These are phyloP conservation scores for Cymbopogon flexuosus DNA, from an alignment of 202 grass and related monocot genomes.

Conservation along the genomic window DNA sequence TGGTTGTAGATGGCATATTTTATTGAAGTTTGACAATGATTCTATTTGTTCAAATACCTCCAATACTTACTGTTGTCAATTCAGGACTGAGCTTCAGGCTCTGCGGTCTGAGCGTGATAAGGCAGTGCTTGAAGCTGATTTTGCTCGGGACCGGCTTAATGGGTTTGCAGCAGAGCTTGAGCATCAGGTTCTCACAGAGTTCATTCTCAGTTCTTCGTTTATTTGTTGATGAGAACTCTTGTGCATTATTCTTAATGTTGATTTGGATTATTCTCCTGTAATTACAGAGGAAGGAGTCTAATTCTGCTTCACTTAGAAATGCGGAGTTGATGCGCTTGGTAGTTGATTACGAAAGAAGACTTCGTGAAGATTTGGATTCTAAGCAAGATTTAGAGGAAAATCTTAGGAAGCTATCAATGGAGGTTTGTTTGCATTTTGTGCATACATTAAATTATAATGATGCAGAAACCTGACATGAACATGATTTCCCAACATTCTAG, in stretches of 20 bases:
- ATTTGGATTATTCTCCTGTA: conserved; percentile 12
- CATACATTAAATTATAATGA: not conserved
- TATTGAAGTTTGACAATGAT: conserved; percentile 18
- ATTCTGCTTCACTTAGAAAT: conserved; percentile 79
- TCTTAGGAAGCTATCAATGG: conserved; percentile 67
- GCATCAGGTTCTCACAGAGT: conserved; percentile 50
- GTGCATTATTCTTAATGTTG: conserved; percentile 3
- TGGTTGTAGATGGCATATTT: conserved; percentile 3
- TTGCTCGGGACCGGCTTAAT: conserved; percentile 73
- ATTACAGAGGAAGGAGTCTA: conserved; percentile 83
- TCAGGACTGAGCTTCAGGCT: conserved; percentile 51
- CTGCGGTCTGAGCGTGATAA: conserved; percentile 72
- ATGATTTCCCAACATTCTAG: conserved; percentile 35
- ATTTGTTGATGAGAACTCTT: conserved; percentile 2
- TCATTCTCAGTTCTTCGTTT: conserved; percentile 3
- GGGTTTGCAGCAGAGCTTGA: conserved; percentile 72
- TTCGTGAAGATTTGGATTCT: conserved; percentile 77
- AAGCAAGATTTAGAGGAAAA: conserved; percentile 71
- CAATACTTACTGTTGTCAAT: conserved; percentile 15
- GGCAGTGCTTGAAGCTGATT: conserved; percentile 66
- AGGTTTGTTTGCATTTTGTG: conserved; percentile 44
- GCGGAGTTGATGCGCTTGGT: conserved; percentile 78
- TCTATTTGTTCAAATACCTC: not conserved
- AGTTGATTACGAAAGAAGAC: conserved; percentile 75
- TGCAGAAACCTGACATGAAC: conserved; percentile 8